Base-by-base conservation (phyloP, 164 flowering plant genomes). In the Vitis vinifera region DNA sequence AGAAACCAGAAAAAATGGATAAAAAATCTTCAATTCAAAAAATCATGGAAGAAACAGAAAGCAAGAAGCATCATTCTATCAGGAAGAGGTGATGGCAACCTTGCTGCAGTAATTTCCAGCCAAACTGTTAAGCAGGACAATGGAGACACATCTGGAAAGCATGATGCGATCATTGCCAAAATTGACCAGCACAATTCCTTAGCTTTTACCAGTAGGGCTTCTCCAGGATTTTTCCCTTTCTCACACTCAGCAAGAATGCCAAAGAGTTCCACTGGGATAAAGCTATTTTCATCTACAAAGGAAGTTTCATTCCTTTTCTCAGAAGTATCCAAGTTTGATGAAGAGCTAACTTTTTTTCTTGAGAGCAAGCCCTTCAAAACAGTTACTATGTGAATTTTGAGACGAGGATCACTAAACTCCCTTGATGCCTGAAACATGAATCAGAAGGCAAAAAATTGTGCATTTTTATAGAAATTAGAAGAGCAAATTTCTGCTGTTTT, bases 91-190 rank as follows among this genome's bases (percentile, higher is more conserved):
- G 61, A 11, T 7, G 11, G 55, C 55, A 51, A 95, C 99, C 98
- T 93, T 77, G 99, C 94, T 63, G 98, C 99, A 47, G 97, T 95
- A 48, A 95, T 93, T 84, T 95, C 99, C 71, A 95, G 86, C 99
- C 99, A 95, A 69, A 90, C 93, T 62, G 94, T 88, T 71, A 95
- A 76, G 87, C 99, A 95, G 37, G 91, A 82, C 63, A 93, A 68
- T 55, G 98, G 83, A 73, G 97, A 84, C 29, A 86, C 97, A 79
- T 95, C 99, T 48, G 93, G 83, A 80, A 91, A 95, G 84, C 99
- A 95, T 19, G 99, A 93, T 3, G 97, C 99, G 69, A 93, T 74
- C 81, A 93, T 81, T 57, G 98, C 98, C 82, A 95, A 78, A 71
- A 91, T 78, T 51, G 99, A 91, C 99, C 99, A 95, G 68, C 92